phyloP scores from a whole-genome alignment of 2,329 filamentous ascomycete species.

The Epichloe sp. region DNA sequence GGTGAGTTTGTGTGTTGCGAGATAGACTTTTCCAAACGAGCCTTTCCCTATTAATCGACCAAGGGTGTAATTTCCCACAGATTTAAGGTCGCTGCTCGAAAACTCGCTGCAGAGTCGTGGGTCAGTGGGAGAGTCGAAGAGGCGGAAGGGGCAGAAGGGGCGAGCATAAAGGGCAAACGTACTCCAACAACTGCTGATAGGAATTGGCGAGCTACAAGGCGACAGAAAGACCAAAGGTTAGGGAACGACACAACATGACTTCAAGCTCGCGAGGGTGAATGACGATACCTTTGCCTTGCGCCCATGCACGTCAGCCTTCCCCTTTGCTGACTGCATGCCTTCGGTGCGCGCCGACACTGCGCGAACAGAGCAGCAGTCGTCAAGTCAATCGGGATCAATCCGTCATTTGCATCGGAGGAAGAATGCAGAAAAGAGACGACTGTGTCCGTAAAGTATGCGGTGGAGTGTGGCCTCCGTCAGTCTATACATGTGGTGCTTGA shows the following conservation, averaged over 20 bases:
- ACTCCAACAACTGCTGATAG: constrained; percentile 93
- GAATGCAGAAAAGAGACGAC: neutral
- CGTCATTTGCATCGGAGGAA: neutral
- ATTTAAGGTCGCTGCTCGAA: constrained; percentile 76
- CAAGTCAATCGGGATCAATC: neutral
- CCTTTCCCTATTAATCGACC: constrained; percentile 87
- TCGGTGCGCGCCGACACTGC: constrained; percentile 13
- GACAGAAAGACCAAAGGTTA: neutral
- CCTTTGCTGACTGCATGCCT: constrained; percentile 41
- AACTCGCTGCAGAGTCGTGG: constrained; percentile 59
- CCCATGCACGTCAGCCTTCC: constrained; percentile 43
- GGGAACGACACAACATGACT: neutral
- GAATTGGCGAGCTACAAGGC: constrained; percentile 71
- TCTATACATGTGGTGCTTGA: neutral
- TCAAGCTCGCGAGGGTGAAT: too few relatives aligned
- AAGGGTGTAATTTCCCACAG: constrained; percentile 88
- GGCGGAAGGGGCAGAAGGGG: neutral
- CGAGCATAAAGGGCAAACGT: constrained; percentile 25
- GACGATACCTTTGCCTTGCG: constrained; percentile 45
- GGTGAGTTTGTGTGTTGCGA: constrained; percentile 91
- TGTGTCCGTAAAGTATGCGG: too few relatives aligned
- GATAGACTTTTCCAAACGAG: constrained; percentile 95
- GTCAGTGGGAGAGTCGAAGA: constrained; percentile 1
- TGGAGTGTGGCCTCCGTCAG: neutral
- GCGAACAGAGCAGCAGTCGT: constrained; percentile 2